Evolutionary conservation across 345 rosid genomes (phyloP), one percentile per base, ranked within the genome.

Genomic region (Moricandia moricandioides): DNA sequence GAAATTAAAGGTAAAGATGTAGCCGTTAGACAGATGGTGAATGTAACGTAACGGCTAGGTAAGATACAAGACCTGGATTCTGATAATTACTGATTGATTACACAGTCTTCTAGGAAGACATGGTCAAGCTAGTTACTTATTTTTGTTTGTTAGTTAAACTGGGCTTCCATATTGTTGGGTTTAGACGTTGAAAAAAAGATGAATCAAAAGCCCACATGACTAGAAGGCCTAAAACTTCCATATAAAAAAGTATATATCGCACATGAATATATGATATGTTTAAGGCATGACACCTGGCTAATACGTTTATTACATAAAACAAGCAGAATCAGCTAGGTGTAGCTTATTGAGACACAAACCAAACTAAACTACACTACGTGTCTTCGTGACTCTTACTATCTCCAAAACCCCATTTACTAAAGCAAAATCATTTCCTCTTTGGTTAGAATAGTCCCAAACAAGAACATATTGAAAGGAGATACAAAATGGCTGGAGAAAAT

Each of bases 11-110:
- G 3, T 1, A 45, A 69, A 76, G 58, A 70, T 70, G 24, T 71
- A 78, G 67, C 76, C 77, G 81, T 78, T 78, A 16, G 43, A 9
- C 12, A 37, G 45, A 39, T 39, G 52, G 17, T 56, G 26, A 71
- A 65, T 56, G 72, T 65, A n/a, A 14, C 77, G 77, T 78, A 78
- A 78, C 81, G 69, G 72, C 39, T 18, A 34, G 63, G 62, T 26
- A 34, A 13, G 62, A 47, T 71, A 77, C 64, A 75, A 62, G 17
- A 47, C 60, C 55, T 56, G 70, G 55, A 43, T 49, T 11, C 66
- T 74, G 52, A 8, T 45, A 5, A 56, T 56, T 26, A 56, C 61
- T 45, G 52, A 45, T 56, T 45, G 52, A 45, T 56, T 5, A 56
- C 67, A 56, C 76, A 16, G 24, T 71, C 18, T 29, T 35, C 72